Evolutionary conservation across 768 basidiomycete genomes (phyloP).

Genomic region (Collybia sordida): DNA sequence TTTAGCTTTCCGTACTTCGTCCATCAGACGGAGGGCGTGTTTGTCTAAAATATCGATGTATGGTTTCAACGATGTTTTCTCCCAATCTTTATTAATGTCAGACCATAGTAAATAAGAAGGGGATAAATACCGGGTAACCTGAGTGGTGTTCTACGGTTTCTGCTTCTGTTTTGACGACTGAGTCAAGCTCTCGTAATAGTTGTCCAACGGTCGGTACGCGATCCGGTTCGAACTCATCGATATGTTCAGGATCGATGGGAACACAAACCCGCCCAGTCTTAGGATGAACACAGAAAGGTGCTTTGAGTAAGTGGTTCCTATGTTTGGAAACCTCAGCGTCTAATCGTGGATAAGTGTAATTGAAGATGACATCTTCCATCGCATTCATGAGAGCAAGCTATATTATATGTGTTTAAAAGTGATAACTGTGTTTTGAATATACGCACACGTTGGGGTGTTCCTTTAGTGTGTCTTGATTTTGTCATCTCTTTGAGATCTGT

Average conservation of each 20-base stretch:
- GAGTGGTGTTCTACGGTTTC: conserved; percentile 45
- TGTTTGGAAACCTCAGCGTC: conserved; percentile 98
- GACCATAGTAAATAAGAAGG: neutral
- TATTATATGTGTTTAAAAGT: conserved; percentile 18
- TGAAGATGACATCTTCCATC: conserved; percentile 86
- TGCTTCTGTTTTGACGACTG: conserved; percentile 25
- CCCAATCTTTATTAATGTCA: conserved; percentile 58
- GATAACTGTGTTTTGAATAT: neutral
- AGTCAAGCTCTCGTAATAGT: conserved; percentile 79
- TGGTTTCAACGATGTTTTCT: conserved; percentile 81
- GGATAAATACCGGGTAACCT: conserved; percentile 28
- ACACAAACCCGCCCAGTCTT: conserved; percentile 96
- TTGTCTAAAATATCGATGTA: conserved; percentile 89
- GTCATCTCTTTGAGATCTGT: conserved; percentile 49
- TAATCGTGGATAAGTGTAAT: conserved; percentile 94
- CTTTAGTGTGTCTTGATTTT: conserved; percentile 27
- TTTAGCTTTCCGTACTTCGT: conserved; percentile 51
- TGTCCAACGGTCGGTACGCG: conserved; percentile 84
- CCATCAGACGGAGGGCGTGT: conserved; percentile 60
- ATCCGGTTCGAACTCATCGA: conserved; percentile 84
- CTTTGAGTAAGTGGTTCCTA: conserved; percentile 95
- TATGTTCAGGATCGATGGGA: conserved; percentile 74
- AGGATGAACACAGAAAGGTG: conserved; percentile 96
- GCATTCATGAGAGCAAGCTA: conserved; percentile 26
- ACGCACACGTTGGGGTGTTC: conserved; percentile 32